Evolutionary conservation across 2,329 filamentous ascomycete species (phyloP).

Genomic region (Pseudogymnoascus sp.): DNA sequence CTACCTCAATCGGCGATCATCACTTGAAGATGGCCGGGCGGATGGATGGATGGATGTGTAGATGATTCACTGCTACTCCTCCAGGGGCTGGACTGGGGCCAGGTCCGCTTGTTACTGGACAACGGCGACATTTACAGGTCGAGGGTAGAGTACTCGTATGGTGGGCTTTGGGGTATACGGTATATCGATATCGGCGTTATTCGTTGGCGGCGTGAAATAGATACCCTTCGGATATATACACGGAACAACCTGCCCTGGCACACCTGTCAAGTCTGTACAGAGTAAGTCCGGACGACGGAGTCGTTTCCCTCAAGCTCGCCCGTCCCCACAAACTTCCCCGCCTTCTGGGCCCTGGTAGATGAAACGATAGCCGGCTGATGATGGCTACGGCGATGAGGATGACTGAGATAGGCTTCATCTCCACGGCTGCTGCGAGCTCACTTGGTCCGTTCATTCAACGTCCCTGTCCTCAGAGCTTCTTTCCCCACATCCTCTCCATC

Average conservation of each 20-base stretch:
- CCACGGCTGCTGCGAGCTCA: neutral
- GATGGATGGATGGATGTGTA: neutral
- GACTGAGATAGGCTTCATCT: neutral
- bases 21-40: neutral
- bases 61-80: neutral
- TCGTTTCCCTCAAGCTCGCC: neutral
- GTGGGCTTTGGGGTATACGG: neutral
- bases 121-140: neutral
- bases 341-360: neutral
- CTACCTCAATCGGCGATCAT: neutral
- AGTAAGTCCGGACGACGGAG: neutral
- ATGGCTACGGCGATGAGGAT: neutral
- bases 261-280: neutral
- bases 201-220: neutral
- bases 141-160: neutral
- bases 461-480: neutral
- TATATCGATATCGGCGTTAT: neutral
- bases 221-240: neutral
- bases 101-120: neutral
- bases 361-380: neutral
- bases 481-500: neutral
- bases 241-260: neutral
- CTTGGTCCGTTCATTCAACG: neutral
- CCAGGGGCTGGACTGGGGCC: neutral
- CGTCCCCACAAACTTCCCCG: neutral